Percentiles rank a stretch among this genome's conserved stretches.
Evolutionary conservation across 768 basidiomycete genomes (phyloP).

Genomic region (Daedaleopsis nitida): DNA sequence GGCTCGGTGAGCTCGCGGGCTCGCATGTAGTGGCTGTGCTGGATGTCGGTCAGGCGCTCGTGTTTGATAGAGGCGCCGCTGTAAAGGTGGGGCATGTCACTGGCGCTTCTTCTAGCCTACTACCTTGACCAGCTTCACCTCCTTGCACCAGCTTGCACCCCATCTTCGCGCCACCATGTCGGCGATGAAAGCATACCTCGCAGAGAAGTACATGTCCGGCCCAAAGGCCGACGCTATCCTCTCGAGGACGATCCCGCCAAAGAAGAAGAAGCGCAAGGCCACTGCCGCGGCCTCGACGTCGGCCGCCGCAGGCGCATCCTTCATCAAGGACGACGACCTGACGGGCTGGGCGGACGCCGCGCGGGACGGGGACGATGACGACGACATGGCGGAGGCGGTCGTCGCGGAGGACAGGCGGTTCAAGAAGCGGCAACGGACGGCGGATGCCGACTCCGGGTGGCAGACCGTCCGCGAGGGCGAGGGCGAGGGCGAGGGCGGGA

Average conservation of each 20-base stretch:
- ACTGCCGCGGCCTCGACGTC: slow-evolving; percentile 28
- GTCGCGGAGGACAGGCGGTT: slow-evolving; percentile 77
- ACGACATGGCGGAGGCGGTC: slow-evolving; percentile 60
- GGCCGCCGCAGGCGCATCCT: slow-evolving; percentile 29
- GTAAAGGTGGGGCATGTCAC: too few species aligned
- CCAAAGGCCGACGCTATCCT: slow-evolving; percentile 96
- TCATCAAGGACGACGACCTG: slow-evolving; percentile 66
- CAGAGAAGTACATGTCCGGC: slow-evolving; percentile 94
- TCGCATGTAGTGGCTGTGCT: too few species aligned
- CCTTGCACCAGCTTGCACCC: background rate
- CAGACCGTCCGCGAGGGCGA: slow-evolving; percentile 60
- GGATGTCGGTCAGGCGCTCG: too few species aligned
- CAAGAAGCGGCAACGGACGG: slow-evolving; percentile 65
- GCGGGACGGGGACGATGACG: slow-evolving; percentile 61
- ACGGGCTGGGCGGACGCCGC: slow-evolving; percentile 55
- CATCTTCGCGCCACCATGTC: background rate
- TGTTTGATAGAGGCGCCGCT: too few species aligned
- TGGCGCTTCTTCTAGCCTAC: too few species aligned
- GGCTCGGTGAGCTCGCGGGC: too few species aligned
- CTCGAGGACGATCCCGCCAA: slow-evolving; percentile 56
- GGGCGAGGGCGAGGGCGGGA: slow-evolving; percentile 32
- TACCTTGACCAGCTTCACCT: too few species aligned
- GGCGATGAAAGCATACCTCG: slow-evolving; percentile 76
- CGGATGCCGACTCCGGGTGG: slow-evolving; percentile 60
- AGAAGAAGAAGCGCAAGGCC: slow-evolving; percentile 80